A percentile compares a stretch with the other conserved stretches of the same genome.
These are phyloP conservation scores for Gelatoporia subvermispora DNA, from an alignment of 768 basidiomycete species.

Conservation along the genomic window DNA sequence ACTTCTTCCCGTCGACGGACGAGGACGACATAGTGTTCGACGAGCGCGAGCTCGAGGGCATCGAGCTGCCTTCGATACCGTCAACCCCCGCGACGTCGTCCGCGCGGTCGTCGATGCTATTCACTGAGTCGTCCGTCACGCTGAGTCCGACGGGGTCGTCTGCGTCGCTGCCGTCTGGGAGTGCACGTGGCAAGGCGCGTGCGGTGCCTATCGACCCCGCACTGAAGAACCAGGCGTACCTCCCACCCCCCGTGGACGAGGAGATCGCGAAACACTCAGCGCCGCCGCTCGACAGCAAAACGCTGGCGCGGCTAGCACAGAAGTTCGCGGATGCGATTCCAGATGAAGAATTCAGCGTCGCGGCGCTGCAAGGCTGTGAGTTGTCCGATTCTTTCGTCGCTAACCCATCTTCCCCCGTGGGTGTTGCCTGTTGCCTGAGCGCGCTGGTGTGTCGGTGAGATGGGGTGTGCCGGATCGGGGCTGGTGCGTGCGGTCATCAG, in stretches of 20 bases:
- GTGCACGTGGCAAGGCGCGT: conserved; percentile 5
- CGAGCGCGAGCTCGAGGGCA: conserved; percentile 41
- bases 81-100: conserved; percentile 34
- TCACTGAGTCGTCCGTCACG: conserved; percentile 39
- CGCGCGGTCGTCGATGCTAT: conserved; percentile 43
- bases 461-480: neutral
- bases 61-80: conserved; percentile 38
- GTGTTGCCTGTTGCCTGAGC: conserved; percentile 8
- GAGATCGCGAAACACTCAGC: conserved; percentile 60
- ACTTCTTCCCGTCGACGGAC: conserved; percentile 83
- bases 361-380: conserved; percentile 87
- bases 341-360: conserved; percentile 83
- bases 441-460: conserved; percentile 7
- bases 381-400: conserved; percentile 12
- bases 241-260: conserved; percentile 61
- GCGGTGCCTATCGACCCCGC: conserved; percentile 14
- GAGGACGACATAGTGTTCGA: conserved; percentile 29
- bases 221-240: conserved; percentile 36
- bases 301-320: conserved; percentile 66
- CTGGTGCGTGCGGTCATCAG: conserved; percentile 17
- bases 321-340: conserved; percentile 78
- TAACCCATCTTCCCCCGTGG: conserved; percentile 4
- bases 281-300: conserved; percentile 59
- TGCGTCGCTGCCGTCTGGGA: conserved; percentile 19
- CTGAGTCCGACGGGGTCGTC: conserved; percentile 29